Evolutionary conservation across 495 filamentous ascomycete species (phyloP).

Genomic region (Penicillium riverlandense): DNA sequence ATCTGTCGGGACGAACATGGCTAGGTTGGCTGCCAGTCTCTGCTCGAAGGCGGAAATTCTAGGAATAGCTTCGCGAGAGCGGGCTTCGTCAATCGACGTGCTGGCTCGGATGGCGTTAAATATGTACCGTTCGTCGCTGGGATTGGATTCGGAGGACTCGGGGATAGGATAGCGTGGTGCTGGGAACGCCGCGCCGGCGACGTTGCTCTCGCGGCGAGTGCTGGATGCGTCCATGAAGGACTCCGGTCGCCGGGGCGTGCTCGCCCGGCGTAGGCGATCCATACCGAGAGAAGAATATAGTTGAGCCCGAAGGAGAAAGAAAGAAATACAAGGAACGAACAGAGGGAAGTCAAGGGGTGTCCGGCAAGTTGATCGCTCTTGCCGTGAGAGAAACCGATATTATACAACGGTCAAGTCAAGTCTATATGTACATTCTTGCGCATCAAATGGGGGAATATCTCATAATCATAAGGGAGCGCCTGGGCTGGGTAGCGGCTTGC

Average conservation of each 20-base stretch:
- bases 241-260: background rate
- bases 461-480: slow-evolving; percentile 39
- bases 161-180: slow-evolving; percentile 1
- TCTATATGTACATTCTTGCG: slow-evolving; percentile 19
- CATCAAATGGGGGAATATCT: slow-evolving; percentile 8
- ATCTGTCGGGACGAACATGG: slow-evolving; percentile 19
- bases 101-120: slow-evolving; percentile 33
- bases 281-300: background rate
- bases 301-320: background rate
- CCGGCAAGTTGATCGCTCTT: slow-evolving; percentile 12
- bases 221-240: slow-evolving; percentile 3
- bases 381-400: slow-evolving; percentile 15
- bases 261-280: no score
- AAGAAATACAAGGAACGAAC: background rate
- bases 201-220: slow-evolving; percentile 1
- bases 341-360: background rate
- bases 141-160: slow-evolving; percentile 26
- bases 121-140: slow-evolving; percentile 35
- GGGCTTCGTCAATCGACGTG: slow-evolving; percentile 12
- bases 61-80: background rate
- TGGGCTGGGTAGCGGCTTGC: slow-evolving; percentile 45
- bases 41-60: slow-evolving; percentile 13
- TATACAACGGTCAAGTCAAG: slow-evolving; percentile 5
- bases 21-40: slow-evolving; percentile 25
- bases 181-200: no score